Evolutionary conservation across 2,329 filamentous ascomycete genomes (phyloP), one percentile per base, ranked within the genome.

Genomic region (Aspergillus costaricaensis): DNA sequence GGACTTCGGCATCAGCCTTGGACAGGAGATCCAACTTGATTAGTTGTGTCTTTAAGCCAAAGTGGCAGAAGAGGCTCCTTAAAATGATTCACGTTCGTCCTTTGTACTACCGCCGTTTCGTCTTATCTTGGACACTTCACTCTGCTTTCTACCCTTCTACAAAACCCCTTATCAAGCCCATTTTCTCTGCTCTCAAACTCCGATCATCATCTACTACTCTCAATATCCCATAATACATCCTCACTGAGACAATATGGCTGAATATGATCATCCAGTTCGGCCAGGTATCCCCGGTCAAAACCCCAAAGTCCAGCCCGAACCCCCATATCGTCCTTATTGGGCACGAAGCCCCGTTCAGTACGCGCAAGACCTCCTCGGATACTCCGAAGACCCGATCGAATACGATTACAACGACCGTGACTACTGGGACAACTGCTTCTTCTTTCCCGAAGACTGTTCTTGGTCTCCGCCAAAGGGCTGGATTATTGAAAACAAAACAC

Each of bases 391-490:
- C 47, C 77, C 76, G 36, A 76, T 79, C 65, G 76, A 77, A 57
- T 79, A 78, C 76, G 73, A 78, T 60, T 66, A 76, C 72, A 68
- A 77, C 67, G 77, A 79, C 67, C 68, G 75, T 43, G 76, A 78
- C 60, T 77, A 77, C 57, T 68, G 68, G 59, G 77, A 79, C 52
- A 79, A 78, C 61, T 76, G 72, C 59, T 79, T 79, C 66, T 78
- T 79, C 64, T 79, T 78, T 41, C 77, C 76, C 9, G 77, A 79
- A 66, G 77, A 79, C 61, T 79, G 75, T 67, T 74, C 73, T 53
- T 78, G 72, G 65, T 72, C 75, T 15, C 75, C 76, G 14, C 69
- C 72, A 4, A 71, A 70, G 56, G 70, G 72, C 58, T 70, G 65
- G 63, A 64, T 65, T 36, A 67, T 70, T 32, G 71, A 73, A 57